Evolutionary conservation across 106 monocot genomes (phyloP), one percentile per base, ranked within the genome.

Genomic region (Triglochin maritima): DNA sequence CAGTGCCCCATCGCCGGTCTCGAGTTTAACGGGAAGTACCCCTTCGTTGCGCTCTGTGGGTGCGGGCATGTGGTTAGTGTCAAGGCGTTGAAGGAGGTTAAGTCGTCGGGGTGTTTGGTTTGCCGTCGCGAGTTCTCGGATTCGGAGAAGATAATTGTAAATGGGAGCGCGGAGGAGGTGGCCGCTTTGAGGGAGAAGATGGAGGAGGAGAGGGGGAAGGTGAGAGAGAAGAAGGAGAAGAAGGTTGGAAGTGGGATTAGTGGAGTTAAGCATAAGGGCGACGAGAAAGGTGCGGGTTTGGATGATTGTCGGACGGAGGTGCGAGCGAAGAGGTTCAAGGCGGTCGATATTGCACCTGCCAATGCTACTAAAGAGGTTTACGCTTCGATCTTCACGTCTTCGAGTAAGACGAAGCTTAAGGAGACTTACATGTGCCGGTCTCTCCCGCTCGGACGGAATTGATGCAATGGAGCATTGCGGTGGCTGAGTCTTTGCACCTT

Each of bases 21-120:
- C 7, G 87, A 95, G 69, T 88, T 95, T 61, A 90, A 87, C 8
- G 95, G 95, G 49, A 95, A 90, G 76, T 96, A 80, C 48, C 76
- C 66, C 3, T 96, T 96, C 67, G 59, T 96, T 1, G 87, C 85
- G 42, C 71, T 88, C 4, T 69, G 77, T 8, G 80, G 78, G 3
- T 96, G 95, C 45, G 95, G 95, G 63, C 90, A 96, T 74, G 90
- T 96, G 4, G 56, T 96, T 44, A 90, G 95, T 17, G 11, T 47
- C 0, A 96, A 96, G 83, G 87, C 95, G 3, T 50, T 84, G n/a
- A 96, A 88, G 74, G 95, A 96, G 71, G 90, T 96, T 47, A 96
- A 91, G 67, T 69, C 78, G 7, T 73, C 83, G 0, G 64, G 66
- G 63, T 96, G 95, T 62, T 63, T 96, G 66, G 90, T 96, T 61